phyloP scores from a whole-genome alignment of 73 alveolate species.

The Tetrahymena malaccensis region DNA sequence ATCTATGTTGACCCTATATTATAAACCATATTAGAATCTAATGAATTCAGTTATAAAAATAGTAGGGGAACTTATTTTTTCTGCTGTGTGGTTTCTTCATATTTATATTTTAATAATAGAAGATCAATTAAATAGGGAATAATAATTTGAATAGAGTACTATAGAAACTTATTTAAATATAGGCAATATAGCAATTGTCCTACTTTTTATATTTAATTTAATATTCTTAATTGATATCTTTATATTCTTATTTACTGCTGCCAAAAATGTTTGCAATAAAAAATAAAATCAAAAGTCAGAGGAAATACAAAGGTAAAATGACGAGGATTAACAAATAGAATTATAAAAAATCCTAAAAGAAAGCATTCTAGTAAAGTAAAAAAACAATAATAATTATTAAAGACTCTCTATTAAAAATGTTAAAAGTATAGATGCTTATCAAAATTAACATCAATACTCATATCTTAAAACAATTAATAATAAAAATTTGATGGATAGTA shows the following conservation, averaged over 20 bases:
- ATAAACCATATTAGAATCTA: background rate
- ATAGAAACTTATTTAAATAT: background rate
- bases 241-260: background rate
- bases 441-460: too few relatives aligned
- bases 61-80: background rate
- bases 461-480: background rate
- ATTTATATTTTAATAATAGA: background rate
- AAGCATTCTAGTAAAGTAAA: too few relatives aligned
- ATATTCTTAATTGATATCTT: background rate
- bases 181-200: background rate
- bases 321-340: background rate
- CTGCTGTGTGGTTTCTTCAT: background rate
- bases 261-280: background rate
- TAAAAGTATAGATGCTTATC: background rate
- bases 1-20: background rate
- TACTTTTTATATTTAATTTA: background rate
- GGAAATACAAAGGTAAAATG: background rate
- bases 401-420: background rate
- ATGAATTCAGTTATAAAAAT: background rate
- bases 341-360: background rate
- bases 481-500: background rate
- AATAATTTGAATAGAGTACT: background rate
- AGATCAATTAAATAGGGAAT: background rate
- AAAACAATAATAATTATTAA: too few relatives aligned
- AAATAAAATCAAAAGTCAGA: background rate